A percentile compares a stretch with the other conserved stretches of the same genome.
phyloP scores from a whole-genome alignment of 495 filamentous ascomycete genomes.

The Aspergillus cavernicola region DNA sequence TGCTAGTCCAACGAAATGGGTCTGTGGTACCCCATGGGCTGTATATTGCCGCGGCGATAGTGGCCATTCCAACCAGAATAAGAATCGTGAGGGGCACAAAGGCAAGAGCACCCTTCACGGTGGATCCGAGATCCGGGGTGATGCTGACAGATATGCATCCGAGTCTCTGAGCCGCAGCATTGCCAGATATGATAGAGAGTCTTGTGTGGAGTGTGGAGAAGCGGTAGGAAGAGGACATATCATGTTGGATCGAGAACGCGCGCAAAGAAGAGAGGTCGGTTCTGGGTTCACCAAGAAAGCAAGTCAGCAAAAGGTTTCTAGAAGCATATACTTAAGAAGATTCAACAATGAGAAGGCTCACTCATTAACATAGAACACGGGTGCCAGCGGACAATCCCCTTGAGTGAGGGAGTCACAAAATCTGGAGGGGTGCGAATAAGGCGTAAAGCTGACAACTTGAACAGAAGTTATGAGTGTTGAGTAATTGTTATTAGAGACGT shows the following conservation, averaged over 20 bases:
- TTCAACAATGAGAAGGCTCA: conserved; percentile 31
- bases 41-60: conserved; percentile 75
- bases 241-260: conserved; percentile 70
- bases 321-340: background rate
- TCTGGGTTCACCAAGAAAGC: conserved; percentile 23
- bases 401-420: conserved; percentile 66
- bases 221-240: conserved; percentile 75
- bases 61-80: conserved; percentile 74
- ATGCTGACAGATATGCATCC: conserved; percentile 77
- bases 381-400: conserved; percentile 68
- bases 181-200: conserved; percentile 70
- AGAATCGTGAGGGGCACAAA: conserved; percentile 78
- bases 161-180: conserved; percentile 54
- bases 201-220: conserved; percentile 76
- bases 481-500: conserved; percentile 49
- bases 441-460: conserved; percentile 69
- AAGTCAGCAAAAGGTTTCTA: background rate
- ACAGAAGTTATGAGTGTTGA: conserved; percentile 68
- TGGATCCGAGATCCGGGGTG: conserved; percentile 71
- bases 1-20: conserved; percentile 89
- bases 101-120: conserved; percentile 61
- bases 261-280: conserved; percentile 53
- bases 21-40: conserved; percentile 93
- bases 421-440: conserved; percentile 46
- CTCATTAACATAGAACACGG: conserved; percentile 61